A percentile compares a stretch with the other conserved stretches of the same genome.
Evolutionary conservation across 148 eudicot species (phyloP).

Genomic region (Polygonum maritimum): DNA sequence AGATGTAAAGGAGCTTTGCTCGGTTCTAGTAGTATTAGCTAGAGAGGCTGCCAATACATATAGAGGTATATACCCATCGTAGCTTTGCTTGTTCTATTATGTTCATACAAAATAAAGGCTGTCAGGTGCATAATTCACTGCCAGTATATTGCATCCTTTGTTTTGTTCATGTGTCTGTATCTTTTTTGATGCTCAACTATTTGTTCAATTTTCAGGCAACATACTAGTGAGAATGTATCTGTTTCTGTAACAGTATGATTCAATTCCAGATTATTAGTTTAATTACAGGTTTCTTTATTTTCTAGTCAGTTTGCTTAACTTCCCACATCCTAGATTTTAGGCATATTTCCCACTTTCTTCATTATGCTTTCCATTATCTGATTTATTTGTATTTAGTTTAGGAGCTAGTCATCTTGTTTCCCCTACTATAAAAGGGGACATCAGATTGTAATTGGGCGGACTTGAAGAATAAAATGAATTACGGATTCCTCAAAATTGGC

Average conservation of each 20-base stretch:
- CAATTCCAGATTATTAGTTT: too few relatives aligned
- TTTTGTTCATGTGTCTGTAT: neutral
- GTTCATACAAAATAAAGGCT: neutral
- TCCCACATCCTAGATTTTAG: too few relatives aligned
- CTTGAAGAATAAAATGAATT: too few relatives aligned
- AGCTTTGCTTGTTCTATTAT: neutral
- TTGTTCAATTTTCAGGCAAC: neutral
- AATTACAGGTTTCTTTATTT: too few relatives aligned
- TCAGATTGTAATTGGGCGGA: too few relatives aligned
- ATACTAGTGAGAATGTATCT: neutral
- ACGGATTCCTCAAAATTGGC: too few relatives aligned
- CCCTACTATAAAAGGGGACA: too few relatives aligned
- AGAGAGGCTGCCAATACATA: constrained; percentile 73
- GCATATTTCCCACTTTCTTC: too few relatives aligned
- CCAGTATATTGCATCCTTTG: neutral
- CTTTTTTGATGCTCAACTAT: neutral
- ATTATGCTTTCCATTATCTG: too few relatives aligned
- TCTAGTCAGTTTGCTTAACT: too few relatives aligned
- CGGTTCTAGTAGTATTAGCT: constrained; percentile 80
- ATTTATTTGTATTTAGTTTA: too few relatives aligned
- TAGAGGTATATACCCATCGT: constrained; percentile 40
- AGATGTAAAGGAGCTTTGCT: constrained; percentile 88
- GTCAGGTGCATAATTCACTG: neutral
- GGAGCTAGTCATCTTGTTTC: too few relatives aligned
- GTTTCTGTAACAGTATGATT: neutral